These are phyloP conservation scores for Cryptosporidium bovis DNA, from an alignment of 169 alveolate species.

Conservation along the genomic window DNA sequence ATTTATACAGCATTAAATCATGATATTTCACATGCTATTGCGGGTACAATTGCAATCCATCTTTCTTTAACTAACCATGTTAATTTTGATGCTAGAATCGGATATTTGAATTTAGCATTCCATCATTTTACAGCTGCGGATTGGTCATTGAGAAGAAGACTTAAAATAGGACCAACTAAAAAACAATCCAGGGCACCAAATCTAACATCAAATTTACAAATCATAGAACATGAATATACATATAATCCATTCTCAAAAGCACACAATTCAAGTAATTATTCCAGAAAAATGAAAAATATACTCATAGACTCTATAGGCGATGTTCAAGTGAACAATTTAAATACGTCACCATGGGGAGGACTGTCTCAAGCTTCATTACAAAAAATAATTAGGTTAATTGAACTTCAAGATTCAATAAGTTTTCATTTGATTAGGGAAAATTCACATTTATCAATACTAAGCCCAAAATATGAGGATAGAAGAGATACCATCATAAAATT, in stretches of 20 bases:
- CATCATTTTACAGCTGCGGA: constrained; percentile 45
- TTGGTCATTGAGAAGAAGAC: constrained; percentile 32
- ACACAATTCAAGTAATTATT: neutral
- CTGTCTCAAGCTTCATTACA: constrained; percentile 8
- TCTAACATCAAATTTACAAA: neutral
- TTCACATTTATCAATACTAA: constrained; percentile 18
- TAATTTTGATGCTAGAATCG: constrained; percentile 43
- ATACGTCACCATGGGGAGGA: constrained; percentile 67
- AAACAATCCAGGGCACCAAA: neutral
- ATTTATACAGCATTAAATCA: neutral
- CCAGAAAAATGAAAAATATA: constrained; percentile 7
- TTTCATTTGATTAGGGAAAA: neutral
- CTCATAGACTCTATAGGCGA: constrained; percentile 52
- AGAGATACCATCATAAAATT: constrained; percentile 15
- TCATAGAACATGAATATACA: neutral
- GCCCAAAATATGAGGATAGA: constrained; percentile 56
- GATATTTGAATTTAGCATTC: constrained; percentile 46
- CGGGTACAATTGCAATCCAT: constrained; percentile 60
- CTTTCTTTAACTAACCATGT: constrained; percentile 37
- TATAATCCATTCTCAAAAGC: neutral
- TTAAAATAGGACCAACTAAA: neutral
- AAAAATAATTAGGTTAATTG: constrained; percentile 17
- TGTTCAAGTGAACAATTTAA: constrained; percentile 9
- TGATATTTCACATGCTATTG: constrained; percentile 46
- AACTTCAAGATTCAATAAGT: constrained; percentile 10